These are phyloP conservation scores for Pseudoperonospora humuli DNA, from an alignment of 352 stramenopile genomes.

Conservation along the genomic window DNA sequence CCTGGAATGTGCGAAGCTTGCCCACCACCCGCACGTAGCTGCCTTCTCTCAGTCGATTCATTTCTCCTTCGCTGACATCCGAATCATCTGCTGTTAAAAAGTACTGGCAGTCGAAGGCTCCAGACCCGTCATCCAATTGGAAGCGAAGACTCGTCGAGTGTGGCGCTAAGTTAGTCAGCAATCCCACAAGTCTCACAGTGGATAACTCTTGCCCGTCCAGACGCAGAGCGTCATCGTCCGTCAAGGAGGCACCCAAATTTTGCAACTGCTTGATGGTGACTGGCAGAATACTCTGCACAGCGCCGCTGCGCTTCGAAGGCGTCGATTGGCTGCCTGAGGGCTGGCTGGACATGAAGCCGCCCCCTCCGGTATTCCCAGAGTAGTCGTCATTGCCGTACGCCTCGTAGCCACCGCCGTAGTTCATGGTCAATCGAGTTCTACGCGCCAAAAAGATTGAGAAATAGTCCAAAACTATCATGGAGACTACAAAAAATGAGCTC, in stretches of 20 bases:
- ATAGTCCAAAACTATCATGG: no score
- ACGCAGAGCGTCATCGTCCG: constrained; percentile 55
- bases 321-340: constrained; percentile 39
- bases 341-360: constrained; percentile 69
- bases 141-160: constrained; percentile 90
- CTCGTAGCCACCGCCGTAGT: constrained; percentile 61
- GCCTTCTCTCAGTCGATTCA: constrained; percentile 58
- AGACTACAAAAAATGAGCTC: no score
- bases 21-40: constrained; percentile 89
- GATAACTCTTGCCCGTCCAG: constrained; percentile 88
- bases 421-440: constrained; percentile 26
- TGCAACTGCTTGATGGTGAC: constrained; percentile 87
- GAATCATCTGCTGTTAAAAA: constrained; percentile 86
- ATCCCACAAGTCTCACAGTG: constrained; percentile 86
- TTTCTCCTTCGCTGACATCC: constrained; percentile 52
- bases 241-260: constrained; percentile 17
- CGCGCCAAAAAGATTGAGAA: no score
- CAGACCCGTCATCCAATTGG: constrained; percentile 92
- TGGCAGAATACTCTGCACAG: constrained; percentile 86
- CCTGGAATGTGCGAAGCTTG: constrained; percentile 89
- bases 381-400: constrained; percentile 69
- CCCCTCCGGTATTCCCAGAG: constrained; percentile 25
- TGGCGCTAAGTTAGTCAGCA: constrained; percentile 67
- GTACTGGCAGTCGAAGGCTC: constrained; percentile 86
- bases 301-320: constrained; percentile 38